Base-by-base conservation (phyloP, 352 stramenopile genomes). In the Phytophthora lateralis region DNA sequence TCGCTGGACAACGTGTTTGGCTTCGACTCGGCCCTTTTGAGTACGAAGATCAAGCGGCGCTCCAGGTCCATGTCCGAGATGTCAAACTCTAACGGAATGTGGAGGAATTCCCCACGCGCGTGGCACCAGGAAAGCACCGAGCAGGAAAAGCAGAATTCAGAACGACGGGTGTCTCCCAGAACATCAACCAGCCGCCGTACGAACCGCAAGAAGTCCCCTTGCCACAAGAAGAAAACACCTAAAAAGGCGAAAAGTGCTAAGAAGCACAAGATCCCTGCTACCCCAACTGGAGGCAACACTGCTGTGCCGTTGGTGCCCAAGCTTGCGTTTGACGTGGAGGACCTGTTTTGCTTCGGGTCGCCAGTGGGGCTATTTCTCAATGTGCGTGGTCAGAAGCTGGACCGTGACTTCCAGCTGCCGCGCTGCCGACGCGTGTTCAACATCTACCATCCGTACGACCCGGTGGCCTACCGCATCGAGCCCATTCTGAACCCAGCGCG, bases 401-500 rank as follows among this genome's bases (percentile, higher is more conserved):
- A 82, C 32, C 71, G 67, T 2, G 56, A 80, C 27, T 97, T 95
- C 48, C 65, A 60, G 35, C 73, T 98, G 12, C 85, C 85, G 29
- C 94, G 87, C 7, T 97, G 89, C 63, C 67, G 66, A 11, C 76
- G 81, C 17, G 55, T 98, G 18, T 98, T 97, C 73, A 98, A 98
- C 67, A 97, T 98, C 32, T 98, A 98, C 63, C 91, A 98, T 67
- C 93, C 93, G 45, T 96, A 91, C 71, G 95, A 98, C 77, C 93
- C 93, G 2, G 92, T 98, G 3, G 91, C 94, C 29, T 98, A 98
- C 71, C 85, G 95, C 44, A 97, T 98, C 60, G 95, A 98, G 72
- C 95, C 95, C 20, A 85, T 98, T n/a, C 61, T 98, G 50, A 92
- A 97, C 50, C 73, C 82, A 15, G 52, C 46, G 4, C 82, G 80